phyloP scores from a whole-genome alignment of 306 rosid genomes.

The Medicago ruthenica region DNA sequence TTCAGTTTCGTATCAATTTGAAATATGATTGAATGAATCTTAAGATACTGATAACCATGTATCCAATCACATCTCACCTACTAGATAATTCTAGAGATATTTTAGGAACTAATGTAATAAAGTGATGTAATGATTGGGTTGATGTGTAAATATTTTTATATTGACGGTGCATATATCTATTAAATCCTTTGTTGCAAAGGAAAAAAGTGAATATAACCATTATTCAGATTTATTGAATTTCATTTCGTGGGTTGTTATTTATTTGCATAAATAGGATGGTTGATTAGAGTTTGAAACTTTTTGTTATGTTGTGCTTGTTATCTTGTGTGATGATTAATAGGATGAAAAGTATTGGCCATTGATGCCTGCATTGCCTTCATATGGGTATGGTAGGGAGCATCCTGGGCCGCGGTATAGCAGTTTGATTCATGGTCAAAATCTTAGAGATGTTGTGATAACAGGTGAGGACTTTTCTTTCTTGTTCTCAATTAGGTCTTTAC shows the following conservation, averaged over 20 bases:
- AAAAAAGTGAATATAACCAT: neutral
- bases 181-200: neutral
- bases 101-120: neutral
- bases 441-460: constrained; percentile 86
- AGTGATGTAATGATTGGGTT: neutral
- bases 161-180: neutral
- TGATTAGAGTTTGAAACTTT: constrained; percentile 25
- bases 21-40: too few relatives aligned
- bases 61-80: neutral
- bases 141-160: neutral
- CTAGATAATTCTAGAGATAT: neutral
- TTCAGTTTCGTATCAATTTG: too few relatives aligned
- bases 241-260: neutral
- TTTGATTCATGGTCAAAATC: constrained; percentile 93
- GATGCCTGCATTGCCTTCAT: constrained; percentile 97
- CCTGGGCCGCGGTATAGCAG: constrained; percentile 86
- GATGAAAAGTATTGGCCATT: constrained; percentile 89
- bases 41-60: too few relatives aligned
- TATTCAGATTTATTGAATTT: neutral
- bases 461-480: constrained; percentile 51
- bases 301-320: constrained; percentile 31
- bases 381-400: constrained; percentile 95
- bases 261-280: neutral
- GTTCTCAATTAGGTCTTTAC: neutral
- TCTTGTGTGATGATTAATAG: constrained; percentile 51